Evolutionary conservation across 2,329 filamentous ascomycete species (phyloP), one percentile per base, ranked within the genome.

Genomic region (Aspergillus latus): DNA sequence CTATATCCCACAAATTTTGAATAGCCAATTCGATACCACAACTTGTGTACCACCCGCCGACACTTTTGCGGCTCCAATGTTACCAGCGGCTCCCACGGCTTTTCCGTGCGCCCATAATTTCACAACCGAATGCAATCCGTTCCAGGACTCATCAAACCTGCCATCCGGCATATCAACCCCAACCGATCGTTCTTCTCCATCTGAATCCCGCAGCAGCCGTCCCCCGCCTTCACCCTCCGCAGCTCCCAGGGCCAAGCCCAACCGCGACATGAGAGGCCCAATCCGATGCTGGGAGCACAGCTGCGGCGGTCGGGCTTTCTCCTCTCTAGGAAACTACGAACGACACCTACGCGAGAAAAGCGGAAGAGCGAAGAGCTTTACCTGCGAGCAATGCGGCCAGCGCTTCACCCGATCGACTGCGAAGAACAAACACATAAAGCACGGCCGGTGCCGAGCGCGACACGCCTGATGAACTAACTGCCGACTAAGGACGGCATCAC

Each of bases 251-350:
- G 26, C 49, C 2, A 52, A 44, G 34, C 34, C 34, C 8, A 52
- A 21, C 28, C 54, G 49, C 21, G 44, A 29, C 29, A 29, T 44
- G 5, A 57, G 52, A 37, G n/a, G 49, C 8, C 44, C 54, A 11
- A 57, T 57, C 21, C 28, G 54, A 36, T 57, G 54, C 28, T 57
- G 45, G 30, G 54, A 57, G 21, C 54, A 57, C 54, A 57, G 54
- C 44, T 57, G 54, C 29, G 54, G 54, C 37, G 54, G 54, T 39
- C 54, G 54, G n/a, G 49, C 54, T 6, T 57, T 57, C 21, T 57
- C 54, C 13, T 57, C 54, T 2, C 54, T 51, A 16, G 54, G 54
- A 3, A 57, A 57, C 49, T 57, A 57, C 30, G 54, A 57, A 26
- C 49, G 54, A 28, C 54, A 57, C 30, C 54, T 57, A 3, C 54